Evolutionary conservation across 768 basidiomycete genomes (phyloP).

Genomic region (Trametes villosa): DNA sequence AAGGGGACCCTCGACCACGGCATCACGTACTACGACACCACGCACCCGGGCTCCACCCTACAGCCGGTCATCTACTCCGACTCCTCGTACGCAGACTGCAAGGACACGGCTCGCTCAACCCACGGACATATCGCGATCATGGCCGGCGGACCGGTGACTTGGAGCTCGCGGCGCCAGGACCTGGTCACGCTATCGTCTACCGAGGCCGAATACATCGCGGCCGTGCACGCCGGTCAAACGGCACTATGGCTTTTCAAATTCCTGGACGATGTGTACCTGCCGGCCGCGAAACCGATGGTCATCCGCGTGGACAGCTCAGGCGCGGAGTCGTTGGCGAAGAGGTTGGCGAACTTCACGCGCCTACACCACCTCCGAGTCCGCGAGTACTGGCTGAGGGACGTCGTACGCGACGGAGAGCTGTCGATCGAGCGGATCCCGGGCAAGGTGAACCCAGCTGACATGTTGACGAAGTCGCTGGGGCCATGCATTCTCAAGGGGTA

Average conservation of each 20-base stretch:
- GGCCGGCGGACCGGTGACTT: too few relatives aligned
- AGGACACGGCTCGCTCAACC: too few relatives aligned
- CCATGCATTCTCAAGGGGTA: background rate
- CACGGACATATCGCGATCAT: too few relatives aligned
- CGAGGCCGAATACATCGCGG: background rate
- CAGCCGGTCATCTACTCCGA: too few relatives aligned
- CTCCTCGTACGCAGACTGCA: too few relatives aligned
- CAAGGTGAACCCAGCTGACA: background rate
- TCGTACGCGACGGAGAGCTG: background rate
- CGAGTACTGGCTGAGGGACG: background rate
- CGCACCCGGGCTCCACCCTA: too few relatives aligned
- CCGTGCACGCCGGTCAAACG: background rate
- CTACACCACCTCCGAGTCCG: background rate
- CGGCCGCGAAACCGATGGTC: background rate
- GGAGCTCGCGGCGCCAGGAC: too few relatives aligned
- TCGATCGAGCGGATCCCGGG: background rate
- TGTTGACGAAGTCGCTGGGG: background rate
- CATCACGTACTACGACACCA: too few relatives aligned
- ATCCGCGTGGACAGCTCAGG: constrained; percentile 1
- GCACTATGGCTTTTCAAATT: background rate
- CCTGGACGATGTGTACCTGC: constrained; percentile 2
- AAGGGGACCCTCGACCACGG: constrained; percentile 9
- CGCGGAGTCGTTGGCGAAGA: background rate
- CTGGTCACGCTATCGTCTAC: too few relatives aligned
- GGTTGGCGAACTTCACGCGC: constrained; percentile 3